Evolutionary conservation across 1,284 basidiomycete genomes (phyloP), one percentile per base, ranked within the genome.

Genomic region (Ceratobasidium sp.): DNA sequence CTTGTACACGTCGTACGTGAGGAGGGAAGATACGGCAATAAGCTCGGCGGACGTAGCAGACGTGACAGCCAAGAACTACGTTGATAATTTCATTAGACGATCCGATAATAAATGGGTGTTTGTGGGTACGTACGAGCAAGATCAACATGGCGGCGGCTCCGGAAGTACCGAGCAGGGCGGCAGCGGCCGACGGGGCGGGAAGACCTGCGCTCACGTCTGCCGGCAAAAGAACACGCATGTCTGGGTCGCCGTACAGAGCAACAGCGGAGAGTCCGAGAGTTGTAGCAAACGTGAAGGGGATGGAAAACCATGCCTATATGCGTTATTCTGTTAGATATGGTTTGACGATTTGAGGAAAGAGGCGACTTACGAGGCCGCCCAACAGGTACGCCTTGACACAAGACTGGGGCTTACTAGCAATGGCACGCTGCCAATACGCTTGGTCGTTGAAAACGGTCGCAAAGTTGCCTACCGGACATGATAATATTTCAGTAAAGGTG

Each of bases 371-470:
- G 1, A 96, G 81, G n/a, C 96, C 96, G 62, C 95, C 96, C 27
- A 95, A 86, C 9, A 97, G 84, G 83, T 96, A 98, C 0, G 94
- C 96, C 81, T 93, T 94, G 62, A 96, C 93, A 31, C 92, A 93
- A n/a, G 88, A 91, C 0, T 89, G 89, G 0, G 95, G 95, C 33
- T 91, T 86, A 75, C 90, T 92, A 0, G 96, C 95, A 79, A 97
- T 96, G 1, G 94, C 95, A 44, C 95, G 89, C 81, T 97, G 95
- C 91, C 91, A 78, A 75, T 83, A 84, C 53, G 81, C 81, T 79
- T 87, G 86, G 76, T 93, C 92, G 79, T 89, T 88, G 81, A 93
- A 93, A 4, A 94, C 93, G 1, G 91, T 93, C 0, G 89, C 91
- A 78, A 95, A 95, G 83, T 94, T 94, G 3, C 92, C 91, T 73